phyloP scores from a whole-genome alignment of 2,329 filamentous ascomycete genomes.

The Aspergillus versicolor region DNA sequence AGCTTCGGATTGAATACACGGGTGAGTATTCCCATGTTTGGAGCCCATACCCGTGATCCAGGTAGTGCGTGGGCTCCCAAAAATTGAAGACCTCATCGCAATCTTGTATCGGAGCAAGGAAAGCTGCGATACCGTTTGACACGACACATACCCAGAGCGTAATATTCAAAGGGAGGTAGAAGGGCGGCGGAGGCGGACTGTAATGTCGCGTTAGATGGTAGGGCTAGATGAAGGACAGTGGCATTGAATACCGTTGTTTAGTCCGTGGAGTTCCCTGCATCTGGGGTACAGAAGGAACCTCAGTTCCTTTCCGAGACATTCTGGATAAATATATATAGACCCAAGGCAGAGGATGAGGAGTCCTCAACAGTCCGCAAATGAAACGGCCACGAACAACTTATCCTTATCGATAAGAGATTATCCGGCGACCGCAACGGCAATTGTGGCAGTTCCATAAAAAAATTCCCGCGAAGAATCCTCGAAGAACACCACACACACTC shows the following conservation, averaged over 20 bases:
- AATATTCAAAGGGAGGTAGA: constrained; percentile 67
- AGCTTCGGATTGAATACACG: constrained; percentile 90
- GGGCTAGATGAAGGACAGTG: neutral
- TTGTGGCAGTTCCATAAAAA: constrained; percentile 27
- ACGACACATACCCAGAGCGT: constrained; percentile 79
- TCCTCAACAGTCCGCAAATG: neutral
- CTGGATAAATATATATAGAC: neutral
- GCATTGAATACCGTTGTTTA: constrained; percentile 27
- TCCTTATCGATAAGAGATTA: constrained; percentile 29
- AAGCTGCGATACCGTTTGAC: constrained; percentile 72
- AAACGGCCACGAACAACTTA: constrained; percentile 13
- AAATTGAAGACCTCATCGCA: constrained; percentile 99
- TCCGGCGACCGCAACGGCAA: constrained; percentile 29
- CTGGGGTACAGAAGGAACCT: constrained; percentile 8
- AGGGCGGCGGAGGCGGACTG: constrained; percentile 45
- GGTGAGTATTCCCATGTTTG: constrained; percentile 99
- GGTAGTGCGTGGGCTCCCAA: constrained; percentile 95
- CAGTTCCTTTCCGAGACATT: constrained; percentile 19
- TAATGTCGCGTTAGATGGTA: constrained; percentile 7
- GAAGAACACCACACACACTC: neutral
- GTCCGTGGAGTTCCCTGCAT: constrained; percentile 17
- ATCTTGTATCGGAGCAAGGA: constrained; percentile 89
- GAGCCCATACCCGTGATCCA: constrained; percentile 86
- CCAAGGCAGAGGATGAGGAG: neutral
- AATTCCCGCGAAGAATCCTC: constrained; percentile 16